Base-by-base conservation (phyloP, 1,284 basidiomycete species). In the Fistulina hepatica region DNA sequence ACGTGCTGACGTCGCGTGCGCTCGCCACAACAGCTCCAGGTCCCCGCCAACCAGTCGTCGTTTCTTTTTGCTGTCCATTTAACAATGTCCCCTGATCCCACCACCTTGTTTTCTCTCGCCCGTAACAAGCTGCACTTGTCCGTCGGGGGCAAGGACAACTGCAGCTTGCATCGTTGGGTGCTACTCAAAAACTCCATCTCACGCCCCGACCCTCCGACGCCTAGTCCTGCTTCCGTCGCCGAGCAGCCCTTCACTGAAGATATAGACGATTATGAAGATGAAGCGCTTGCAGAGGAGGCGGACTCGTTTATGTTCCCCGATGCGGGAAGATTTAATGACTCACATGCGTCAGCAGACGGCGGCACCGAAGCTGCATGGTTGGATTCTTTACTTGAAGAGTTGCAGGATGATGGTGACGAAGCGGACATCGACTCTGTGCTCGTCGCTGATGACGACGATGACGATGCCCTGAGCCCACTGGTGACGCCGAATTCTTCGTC, bases 111-210 rank as follows among this genome's bases (percentile, higher is more conserved):
- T 49, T 60, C 65, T 48, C 63, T 83, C 59, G 76, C 82, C 57
- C 80, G 75, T 53, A 73, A 65, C 58, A 86, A 86, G 67, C 67
- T 86, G 60, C 73, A 76, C 47, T 57, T 67, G 44, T 75, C 72
- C 51, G 55, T 70, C 49, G 65, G 67, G 42, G 61, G 66, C 57
- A 75, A 69, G 59, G 77, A 81, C 61, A 73, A 63, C 49, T 68
- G 69, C 64, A 82, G 73, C 61, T 70, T 86, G 61, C 81, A 82
- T 56, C 81, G 82, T 55, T 84, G 81, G 79, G 82, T 86, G 40
- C 68, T 86, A 42, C 69, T 86, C 56, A 84, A 84, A 79, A 86
- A 86, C 58, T 83, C 79, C 25, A 69, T 85, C 48, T 48, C 56
- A 36, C 53, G 57, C 48, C 43, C 59, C 39, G 45, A 55, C 43